These are phyloP conservation scores for Lasiodiplodia theobromae DNA, from an alignment of 2,329 filamentous ascomycete genomes.

Conservation along the genomic window DNA sequence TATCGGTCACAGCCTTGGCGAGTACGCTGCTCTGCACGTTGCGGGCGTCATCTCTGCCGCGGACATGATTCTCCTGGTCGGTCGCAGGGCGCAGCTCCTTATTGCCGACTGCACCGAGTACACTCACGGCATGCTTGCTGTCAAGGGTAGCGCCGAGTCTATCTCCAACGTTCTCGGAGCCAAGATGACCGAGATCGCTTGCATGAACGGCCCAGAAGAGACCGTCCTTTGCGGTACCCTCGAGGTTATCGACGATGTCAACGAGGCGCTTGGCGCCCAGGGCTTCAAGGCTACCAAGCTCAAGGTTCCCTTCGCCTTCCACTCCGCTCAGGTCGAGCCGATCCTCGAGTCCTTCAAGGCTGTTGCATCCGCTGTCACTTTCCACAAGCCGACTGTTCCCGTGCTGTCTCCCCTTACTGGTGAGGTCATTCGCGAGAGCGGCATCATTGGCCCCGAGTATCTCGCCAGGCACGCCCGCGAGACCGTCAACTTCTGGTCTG, in stretches of 20 bases:
- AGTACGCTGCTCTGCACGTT: constrained; percentile 75
- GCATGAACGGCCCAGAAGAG: constrained; percentile 77
- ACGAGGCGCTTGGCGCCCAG: constrained; percentile 56
- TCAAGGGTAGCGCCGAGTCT: constrained; percentile 59
- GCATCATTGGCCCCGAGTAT: constrained; percentile 67
- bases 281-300: constrained; percentile 68
- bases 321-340: constrained; percentile 70
- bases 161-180: constrained; percentile 61
- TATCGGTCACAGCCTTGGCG: constrained; percentile 69
- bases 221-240: constrained; percentile 74
- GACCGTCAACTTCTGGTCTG: constrained; percentile 72
- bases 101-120: constrained; percentile 69
- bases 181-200: constrained; percentile 66
- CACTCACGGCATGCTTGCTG: constrained; percentile 72
- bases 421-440: constrained; percentile 64
- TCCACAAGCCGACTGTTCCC: constrained; percentile 65
- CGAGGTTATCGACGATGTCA: constrained; percentile 64
- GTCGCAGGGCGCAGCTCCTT: constrained; percentile 70
- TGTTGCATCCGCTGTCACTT: constrained; percentile 61
- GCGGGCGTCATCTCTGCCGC: constrained; percentile 74
- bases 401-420: constrained; percentile 73
- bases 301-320: constrained; percentile 72
- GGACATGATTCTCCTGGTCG: constrained; percentile 76
- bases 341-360: constrained; percentile 67
- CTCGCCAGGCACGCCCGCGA: constrained; percentile 71